Conservation (phyloP, 352 stramenopile species). For the Phytophthora palmivora region DNA sequence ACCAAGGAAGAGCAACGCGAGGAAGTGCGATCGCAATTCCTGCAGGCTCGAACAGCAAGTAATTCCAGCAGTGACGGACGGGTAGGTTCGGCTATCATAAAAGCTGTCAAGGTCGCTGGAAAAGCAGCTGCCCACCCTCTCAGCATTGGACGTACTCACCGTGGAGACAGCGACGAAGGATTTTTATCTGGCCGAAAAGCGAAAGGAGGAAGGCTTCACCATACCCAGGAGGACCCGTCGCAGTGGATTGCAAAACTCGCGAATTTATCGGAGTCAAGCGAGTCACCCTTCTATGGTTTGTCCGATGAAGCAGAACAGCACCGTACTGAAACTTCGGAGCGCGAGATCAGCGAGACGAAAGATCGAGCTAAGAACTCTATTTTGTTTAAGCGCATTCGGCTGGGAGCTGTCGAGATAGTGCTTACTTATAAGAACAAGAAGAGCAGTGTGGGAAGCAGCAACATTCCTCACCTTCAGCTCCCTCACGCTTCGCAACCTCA, state of each 20-base stretch:
- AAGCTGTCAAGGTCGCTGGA: conserved; percentile 64
- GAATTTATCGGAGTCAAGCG: conserved; percentile 31
- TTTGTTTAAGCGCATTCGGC: conserved; percentile 82
- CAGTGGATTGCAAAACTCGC: conserved; percentile 48
- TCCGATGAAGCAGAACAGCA: conserved; percentile 18
- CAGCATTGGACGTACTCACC: conserved; percentile 42
- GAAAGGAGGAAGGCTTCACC: conserved; percentile 25
- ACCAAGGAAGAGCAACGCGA: conserved; percentile 61
- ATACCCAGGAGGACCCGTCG: conserved; percentile 52
- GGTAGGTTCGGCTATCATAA: conserved; percentile 61
- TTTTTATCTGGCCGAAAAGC: conserved; percentile 18
- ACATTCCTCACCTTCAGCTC: conserved; percentile 18
- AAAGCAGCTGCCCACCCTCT: conserved; percentile 67
- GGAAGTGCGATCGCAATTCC: conserved; percentile 72
- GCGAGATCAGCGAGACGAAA: conserved; percentile 49
- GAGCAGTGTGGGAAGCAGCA: conserved; percentile 24
- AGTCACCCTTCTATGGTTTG: conserved; percentile 31
- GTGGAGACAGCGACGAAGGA: conserved; percentile 35
- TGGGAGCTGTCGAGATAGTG: conserved; percentile 79
- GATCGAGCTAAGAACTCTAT: conserved; percentile 61
- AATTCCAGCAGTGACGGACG: conserved; percentile 40
- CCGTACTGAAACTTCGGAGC: conserved; percentile 13
- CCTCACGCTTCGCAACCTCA: conserved; percentile 38
- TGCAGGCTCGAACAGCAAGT: conserved; percentile 38
- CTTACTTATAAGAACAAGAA: conserved; percentile 88